These are phyloP conservation scores for Botrytis porri DNA, from an alignment of 2,329 filamentous ascomycete species.

Conservation along the genomic window DNA sequence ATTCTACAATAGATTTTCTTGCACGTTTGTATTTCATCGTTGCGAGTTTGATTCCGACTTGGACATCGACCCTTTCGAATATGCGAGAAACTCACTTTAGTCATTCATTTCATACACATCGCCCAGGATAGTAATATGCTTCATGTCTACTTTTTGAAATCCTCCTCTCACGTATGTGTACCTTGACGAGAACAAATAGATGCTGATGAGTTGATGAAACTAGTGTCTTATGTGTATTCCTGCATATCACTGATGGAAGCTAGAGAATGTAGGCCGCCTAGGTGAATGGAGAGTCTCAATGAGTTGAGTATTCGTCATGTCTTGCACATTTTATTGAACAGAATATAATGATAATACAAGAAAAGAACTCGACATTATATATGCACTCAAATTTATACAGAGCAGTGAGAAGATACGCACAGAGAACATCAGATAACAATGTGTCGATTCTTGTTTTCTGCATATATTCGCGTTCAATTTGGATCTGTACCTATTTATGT, in stretches of 20 bases:
- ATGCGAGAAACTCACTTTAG: not conserved
- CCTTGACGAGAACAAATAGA: not conserved
- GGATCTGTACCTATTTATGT: no score
- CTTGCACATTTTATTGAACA: not conserved
- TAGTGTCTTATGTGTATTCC: not conserved
- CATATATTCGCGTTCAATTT: not conserved
- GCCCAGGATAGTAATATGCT: not conserved
- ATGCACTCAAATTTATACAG: not conserved
- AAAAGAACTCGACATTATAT: not conserved
- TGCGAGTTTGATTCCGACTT: no score
- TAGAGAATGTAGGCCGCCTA: not conserved
- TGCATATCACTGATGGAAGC: not conserved
- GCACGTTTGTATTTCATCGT: no score
- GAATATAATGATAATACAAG: not conserved
- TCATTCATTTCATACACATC: not conserved
- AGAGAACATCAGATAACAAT: not conserved
- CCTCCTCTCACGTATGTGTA: no score
- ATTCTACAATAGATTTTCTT: not conserved
- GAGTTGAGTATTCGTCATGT: not conserved
- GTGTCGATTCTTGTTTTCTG: not conserved
- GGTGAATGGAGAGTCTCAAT: not conserved
- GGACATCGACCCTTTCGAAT: not conserved
- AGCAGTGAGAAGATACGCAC: accelerated
- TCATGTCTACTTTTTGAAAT: not conserved
- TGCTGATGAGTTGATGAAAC: not conserved